Conservation (phyloP, 352 stramenopile genomes). For the Discostella stelligera region DNA sequence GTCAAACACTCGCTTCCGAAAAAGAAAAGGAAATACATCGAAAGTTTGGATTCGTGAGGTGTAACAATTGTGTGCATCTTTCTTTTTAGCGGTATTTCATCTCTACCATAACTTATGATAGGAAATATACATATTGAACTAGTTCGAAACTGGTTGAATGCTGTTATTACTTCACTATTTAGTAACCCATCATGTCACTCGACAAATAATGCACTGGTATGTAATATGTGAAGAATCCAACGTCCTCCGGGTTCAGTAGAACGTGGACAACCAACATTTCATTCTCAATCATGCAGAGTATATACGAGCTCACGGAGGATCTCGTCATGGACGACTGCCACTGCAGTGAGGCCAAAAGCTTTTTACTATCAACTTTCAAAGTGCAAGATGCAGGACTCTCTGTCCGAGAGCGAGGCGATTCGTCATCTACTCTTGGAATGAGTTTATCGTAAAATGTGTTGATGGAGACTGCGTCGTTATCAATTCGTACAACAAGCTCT, state of each 20-base stretch:
- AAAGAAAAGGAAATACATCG: slow-evolving; percentile 41
- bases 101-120: too few species aligned
- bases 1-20: slow-evolving; percentile 21
- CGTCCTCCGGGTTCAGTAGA: slow-evolving; percentile 54
- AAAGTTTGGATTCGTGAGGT: neutral
- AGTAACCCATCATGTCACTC: slow-evolving; percentile 21
- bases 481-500: slow-evolving; percentile 63
- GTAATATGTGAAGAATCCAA: slow-evolving; percentile 81
- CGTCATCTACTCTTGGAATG: slow-evolving; percentile 53
- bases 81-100: too few species aligned
- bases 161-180: neutral
- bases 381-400: slow-evolving; percentile 43
- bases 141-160: neutral
- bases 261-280: slow-evolving; percentile 80
- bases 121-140: neutral
- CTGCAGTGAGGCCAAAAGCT: slow-evolving; percentile 68
- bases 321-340: slow-evolving; percentile 65
- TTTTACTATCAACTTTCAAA: slow-evolving; percentile 78
- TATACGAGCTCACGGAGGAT: slow-evolving; percentile 49
- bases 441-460: slow-evolving; percentile 68
- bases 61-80: too few species aligned
- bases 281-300: slow-evolving; percentile 79
- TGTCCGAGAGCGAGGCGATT: slow-evolving; percentile 1
- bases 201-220: slow-evolving; percentile 70
- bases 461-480: slow-evolving; percentile 61